Evolutionary conservation across 2,329 filamentous ascomycete genomes (phyloP), one percentile per base, ranked within the genome.

Genomic region (Hymenoscyphus linearis): DNA sequence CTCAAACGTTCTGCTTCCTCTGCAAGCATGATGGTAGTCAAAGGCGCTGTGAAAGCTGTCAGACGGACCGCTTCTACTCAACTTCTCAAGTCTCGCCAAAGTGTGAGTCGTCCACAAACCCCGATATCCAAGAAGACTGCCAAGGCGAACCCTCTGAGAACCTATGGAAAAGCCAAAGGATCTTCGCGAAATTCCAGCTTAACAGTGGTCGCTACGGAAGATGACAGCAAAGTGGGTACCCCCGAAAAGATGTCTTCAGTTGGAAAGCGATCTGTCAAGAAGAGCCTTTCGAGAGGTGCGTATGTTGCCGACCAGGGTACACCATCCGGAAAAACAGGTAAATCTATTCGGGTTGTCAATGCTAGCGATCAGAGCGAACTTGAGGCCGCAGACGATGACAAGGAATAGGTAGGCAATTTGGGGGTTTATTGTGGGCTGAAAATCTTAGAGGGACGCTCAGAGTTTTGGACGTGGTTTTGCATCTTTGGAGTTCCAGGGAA

Each of bases 61-160:
- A 79, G 78, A 72, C 74, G 74, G 60, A 74, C 69, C 35, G 71
- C 76, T 16, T 75, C 75, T 18, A 40, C 59, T 16, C 61, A 64
- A 57, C 37, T 68, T 16, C 58, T 68, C 54, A 70, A 65, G n/a
- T 60, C 66, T 36, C 65, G 66, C 22, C 53, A 65, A 40, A 59
- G 58, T 2, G 61, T 64, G n/a, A 50, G 58, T 36, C 60, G 62
- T 4, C 70, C 63, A 59, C 64, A 64, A 57, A 40, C 25, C 14
- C 40, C 40, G 3, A 22, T 31, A 34, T 54, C 64, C 35, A 66
- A 62, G 36, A 65, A 68, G 60, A 68, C 63, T 5, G 35, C 60
- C 16, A 69, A 67, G 52, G 58, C 65, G 9, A 69, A 60, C n/a
- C 47, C 66, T 18, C n/a, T 70, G 13, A 69, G 69, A 60, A 67